Percentiles rank a stretch among this genome's conserved stretches.
phyloP scores from a whole-genome alignment of 2,329 filamentous ascomycete species.

The Aspergillus awamori region DNA sequence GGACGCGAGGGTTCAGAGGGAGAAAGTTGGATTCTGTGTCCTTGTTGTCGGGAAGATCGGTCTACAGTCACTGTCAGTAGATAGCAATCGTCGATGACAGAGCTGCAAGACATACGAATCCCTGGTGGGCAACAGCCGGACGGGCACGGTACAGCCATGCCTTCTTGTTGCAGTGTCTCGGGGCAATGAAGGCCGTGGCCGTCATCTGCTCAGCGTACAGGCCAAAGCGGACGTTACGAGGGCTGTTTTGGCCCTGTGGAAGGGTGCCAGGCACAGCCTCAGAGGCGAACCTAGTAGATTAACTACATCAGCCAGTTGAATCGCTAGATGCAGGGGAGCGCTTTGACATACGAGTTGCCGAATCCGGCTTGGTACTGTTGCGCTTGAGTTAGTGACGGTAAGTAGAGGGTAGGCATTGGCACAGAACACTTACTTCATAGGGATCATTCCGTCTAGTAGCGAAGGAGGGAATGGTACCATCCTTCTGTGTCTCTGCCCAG shows the following conservation, averaged over 20 bases:
- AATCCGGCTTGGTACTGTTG: slow-evolving; percentile 59
- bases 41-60: slow-evolving; percentile 49
- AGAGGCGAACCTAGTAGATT: slow-evolving; percentile 34
- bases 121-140: slow-evolving; percentile 58
- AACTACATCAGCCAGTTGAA: slow-evolving; percentile 32
- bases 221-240: slow-evolving; percentile 41
- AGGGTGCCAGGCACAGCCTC: slow-evolving; percentile 45
- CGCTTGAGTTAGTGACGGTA: slow-evolving; percentile 16
- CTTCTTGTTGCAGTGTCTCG: slow-evolving; percentile 60
- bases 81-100: not conserved
- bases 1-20: slow-evolving; percentile 55
- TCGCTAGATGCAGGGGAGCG: slow-evolving; percentile 17
- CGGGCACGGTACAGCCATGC: slow-evolving; percentile 62
- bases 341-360: slow-evolving; percentile 49
- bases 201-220: slow-evolving; percentile 53
- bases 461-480: slow-evolving; percentile 59
- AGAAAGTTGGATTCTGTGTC: slow-evolving; percentile 39
- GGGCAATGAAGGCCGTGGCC: slow-evolving; percentile 63
- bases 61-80: slow-evolving; percentile 33
- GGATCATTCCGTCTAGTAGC: slow-evolving; percentile 57
- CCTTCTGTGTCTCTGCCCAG: slow-evolving; percentile 64
- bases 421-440: slow-evolving; percentile 47
- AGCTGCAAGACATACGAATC: slow-evolving; percentile 45
- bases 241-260: slow-evolving; percentile 43
- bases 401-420: not conserved